phyloP scores from a whole-genome alignment of 768 basidiomycete genomes.

The Goffeauzyma gilvescens region DNA sequence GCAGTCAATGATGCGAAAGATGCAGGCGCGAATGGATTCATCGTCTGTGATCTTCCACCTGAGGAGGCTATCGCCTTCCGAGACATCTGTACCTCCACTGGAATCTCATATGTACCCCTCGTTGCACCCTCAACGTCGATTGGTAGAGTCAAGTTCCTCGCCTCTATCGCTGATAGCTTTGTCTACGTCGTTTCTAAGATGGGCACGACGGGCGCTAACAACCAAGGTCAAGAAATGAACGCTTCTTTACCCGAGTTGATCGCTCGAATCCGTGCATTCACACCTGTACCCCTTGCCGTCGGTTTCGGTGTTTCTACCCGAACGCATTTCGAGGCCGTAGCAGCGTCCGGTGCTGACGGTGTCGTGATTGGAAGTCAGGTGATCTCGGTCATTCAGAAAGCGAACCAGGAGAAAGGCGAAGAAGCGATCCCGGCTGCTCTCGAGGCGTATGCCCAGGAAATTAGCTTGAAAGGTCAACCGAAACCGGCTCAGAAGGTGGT shows the following conservation, averaged over 20 bases:
- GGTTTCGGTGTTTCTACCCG: constrained; percentile 90
- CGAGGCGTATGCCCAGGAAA: constrained; percentile 47
- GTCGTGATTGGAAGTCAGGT: constrained; percentile 84
- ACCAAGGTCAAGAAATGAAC: constrained; percentile 46
- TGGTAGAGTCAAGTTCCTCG: constrained; percentile 69
- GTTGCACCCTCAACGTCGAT: constrained; percentile 85
- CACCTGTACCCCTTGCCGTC: constrained; percentile 71
- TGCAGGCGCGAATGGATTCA: constrained; percentile 91
- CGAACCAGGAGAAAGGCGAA: constrained; percentile 33
- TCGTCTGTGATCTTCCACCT: constrained; percentile 92
- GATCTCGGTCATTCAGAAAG: constrained; percentile 56
- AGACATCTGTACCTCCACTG: constrained; percentile 58
- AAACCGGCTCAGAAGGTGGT: constrained; percentile 7
- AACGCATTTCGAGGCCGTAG: constrained; percentile 68
- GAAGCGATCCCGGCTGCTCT: constrained; percentile 19
- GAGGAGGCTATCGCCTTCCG: constrained; percentile 86
- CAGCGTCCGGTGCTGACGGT: constrained; percentile 75
- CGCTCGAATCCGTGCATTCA: constrained; percentile 55
- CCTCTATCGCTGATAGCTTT: constrained; percentile 87
- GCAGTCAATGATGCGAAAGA: constrained; percentile 73
- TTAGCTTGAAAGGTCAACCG: constrained; percentile 38
- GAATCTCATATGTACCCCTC: constrained; percentile 83
- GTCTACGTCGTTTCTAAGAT: constrained; percentile 99
- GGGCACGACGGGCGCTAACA: constrained; percentile 92
- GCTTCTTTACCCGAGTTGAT: constrained; percentile 63